Evolutionary conservation across 148 eudicot genomes (phyloP), one percentile per base, ranked within the genome.

Genomic region (Euryodendron excelsum): DNA sequence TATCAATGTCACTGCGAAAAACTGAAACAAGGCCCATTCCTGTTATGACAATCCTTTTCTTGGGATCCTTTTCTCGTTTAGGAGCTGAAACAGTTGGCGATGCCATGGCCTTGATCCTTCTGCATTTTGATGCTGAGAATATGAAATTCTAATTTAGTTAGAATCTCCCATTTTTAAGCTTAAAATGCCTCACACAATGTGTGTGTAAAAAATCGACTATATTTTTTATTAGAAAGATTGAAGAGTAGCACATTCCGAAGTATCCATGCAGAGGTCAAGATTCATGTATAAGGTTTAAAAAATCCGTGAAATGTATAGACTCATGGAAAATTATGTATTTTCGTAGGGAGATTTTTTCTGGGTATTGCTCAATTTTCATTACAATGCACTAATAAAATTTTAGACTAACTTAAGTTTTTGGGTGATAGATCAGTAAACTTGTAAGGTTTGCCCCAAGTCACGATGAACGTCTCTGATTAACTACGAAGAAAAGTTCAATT

Each of bases 1-100:
- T 77, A 59, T 86, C 82, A 18, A 80, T 69, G 18, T 86, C 80
- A 64, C 70, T 82, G 39, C 88, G 86, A 53, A 86, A 85, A 61
- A 83, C 88, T 0, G 86, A 82, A 45, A 80, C 88, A 45, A 86
- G 39, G 25, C 86, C 88, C 88, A 83, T 83, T 78, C 88, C 88
- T 7, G 88, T 86, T 28, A 86, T 80, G 36, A 86, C 88, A 48
- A 86, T 37, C 61, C 88, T 69, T 75, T 86, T 82, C 75, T 83
- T 86, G 17, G 88, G 88, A 77, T 86, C 86, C 18, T 34, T 83
- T 62, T 86, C 88, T 62, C 86, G 61, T 71, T 78, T 82, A 4
- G 89, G 89, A 56, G 87, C 82, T 27, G 84, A 74, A 53, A 72
- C 76, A 10, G 82, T 77, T 27, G 82, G 73, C 53, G 82, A 61